A percentile compares a stretch with the other conserved stretches of the same genome.
phyloP scores from a whole-genome alignment of 2,329 filamentous ascomycete species.

The Aulographum hederae region DNA sequence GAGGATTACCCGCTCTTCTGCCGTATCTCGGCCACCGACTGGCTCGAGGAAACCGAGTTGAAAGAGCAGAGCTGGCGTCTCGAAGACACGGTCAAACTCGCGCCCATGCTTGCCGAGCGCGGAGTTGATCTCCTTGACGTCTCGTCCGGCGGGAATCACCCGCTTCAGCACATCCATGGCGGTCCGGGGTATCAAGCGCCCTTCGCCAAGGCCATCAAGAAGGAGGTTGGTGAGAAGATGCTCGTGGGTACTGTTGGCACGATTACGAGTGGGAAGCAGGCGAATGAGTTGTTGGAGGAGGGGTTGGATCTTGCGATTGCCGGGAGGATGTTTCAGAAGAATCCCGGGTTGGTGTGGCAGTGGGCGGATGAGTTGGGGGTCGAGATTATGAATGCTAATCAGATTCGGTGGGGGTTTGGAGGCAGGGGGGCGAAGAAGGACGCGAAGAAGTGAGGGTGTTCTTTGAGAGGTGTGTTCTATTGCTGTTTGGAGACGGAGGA shows the following conservation, averaged over 20 bases:
- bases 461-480: neutral
- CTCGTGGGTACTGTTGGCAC: conserved; percentile 57
- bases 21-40: conserved; percentile 58
- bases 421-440: conserved; percentile 26
- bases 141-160: conserved; percentile 55
- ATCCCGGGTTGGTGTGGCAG: conserved; percentile 59
- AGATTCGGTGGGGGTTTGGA: conserved; percentile 44
- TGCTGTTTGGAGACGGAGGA: no score
- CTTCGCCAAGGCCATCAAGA: conserved; percentile 53
- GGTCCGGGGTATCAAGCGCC: conserved; percentile 56
- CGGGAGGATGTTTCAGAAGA: conserved; percentile 62
- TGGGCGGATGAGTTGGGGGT: conserved; percentile 57
- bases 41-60: conserved; percentile 43
- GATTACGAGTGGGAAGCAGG: conserved; percentile 52
- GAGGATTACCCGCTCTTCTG: conserved; percentile 53
- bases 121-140: conserved; percentile 77
- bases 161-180: conserved; percentile 38
- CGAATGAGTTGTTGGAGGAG: conserved; percentile 38
- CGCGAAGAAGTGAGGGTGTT: neutral
- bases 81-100: conserved; percentile 44
- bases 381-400: conserved; percentile 52
- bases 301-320: conserved; percentile 52
- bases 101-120: conserved; percentile 45
- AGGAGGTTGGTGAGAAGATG: conserved; percentile 53
- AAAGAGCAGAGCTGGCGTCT: conserved; percentile 46